Evolutionary conservation across 2,329 filamentous ascomycete genomes (phyloP).

Genomic region (Colletotrichum paranaense): DNA sequence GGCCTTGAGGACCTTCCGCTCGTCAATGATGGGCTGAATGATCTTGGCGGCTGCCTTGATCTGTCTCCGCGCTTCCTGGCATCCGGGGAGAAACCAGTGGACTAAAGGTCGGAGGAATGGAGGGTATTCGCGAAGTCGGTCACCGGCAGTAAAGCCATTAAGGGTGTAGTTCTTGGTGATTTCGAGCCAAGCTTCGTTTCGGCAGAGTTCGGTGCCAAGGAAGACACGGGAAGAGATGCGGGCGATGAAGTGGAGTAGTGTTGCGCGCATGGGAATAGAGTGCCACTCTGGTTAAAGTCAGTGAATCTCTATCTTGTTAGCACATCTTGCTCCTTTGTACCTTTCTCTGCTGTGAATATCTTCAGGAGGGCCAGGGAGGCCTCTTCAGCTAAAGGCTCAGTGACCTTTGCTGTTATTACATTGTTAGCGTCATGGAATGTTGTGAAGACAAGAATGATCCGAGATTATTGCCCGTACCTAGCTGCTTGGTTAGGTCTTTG

Average conservation of each 20-base stretch:
- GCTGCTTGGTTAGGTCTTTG: constrained; percentile 20
- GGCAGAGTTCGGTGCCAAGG: constrained; percentile 56
- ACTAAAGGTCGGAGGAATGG: constrained; percentile 51
- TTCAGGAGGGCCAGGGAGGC: not conserved
- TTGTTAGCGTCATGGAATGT: no score
- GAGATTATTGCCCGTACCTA: not conserved
- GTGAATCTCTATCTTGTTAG: not conserved
- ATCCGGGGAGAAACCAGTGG: constrained; percentile 56
- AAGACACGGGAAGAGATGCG: constrained; percentile 62
- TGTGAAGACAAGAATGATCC: no score
- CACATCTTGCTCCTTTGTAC: not conserved
- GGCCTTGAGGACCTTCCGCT: constrained; percentile 42
- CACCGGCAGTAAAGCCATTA: constrained; percentile 48
- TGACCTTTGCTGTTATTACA: constrained; percentile 13
- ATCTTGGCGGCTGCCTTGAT: constrained; percentile 50
- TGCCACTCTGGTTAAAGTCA: constrained; percentile 37
- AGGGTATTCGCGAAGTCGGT: constrained; percentile 54
- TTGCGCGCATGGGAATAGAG: constrained; percentile 15
- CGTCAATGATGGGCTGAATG: constrained; percentile 45
- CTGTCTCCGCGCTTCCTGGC: constrained; percentile 48
- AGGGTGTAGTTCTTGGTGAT: constrained; percentile 56
- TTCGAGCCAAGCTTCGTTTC: constrained; percentile 58
- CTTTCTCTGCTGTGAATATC: not conserved
- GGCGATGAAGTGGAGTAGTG: constrained; percentile 50
- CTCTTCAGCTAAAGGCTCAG: constrained; percentile 22